Conservation (phyloP, 345 rosid genomes). For the Murraya paniculata region DNA sequence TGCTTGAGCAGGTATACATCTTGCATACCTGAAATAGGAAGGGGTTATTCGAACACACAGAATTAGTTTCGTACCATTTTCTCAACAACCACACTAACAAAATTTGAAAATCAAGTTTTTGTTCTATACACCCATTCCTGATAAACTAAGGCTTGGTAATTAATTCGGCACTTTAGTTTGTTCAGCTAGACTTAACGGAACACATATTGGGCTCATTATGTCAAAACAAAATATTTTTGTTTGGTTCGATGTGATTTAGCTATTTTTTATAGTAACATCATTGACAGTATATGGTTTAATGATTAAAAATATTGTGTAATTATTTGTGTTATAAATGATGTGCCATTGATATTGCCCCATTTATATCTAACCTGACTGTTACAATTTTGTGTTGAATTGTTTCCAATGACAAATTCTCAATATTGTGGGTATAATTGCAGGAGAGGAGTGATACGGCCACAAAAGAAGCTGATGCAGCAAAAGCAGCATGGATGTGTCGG, state of each 20-base stretch:
- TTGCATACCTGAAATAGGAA: background rate
- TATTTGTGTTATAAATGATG: background rate
- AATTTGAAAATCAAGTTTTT: background rate
- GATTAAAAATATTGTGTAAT: background rate
- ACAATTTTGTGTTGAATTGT: background rate
- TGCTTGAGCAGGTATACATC: slow-evolving; percentile 77
- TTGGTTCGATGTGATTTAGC: background rate
- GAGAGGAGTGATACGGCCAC: slow-evolving; percentile 64
- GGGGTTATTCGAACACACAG: background rate
- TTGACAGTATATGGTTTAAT: background rate
- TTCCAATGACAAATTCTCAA: background rate
- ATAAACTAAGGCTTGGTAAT: background rate
- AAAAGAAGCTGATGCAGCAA: slow-evolving; percentile 85
- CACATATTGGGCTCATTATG: background rate
- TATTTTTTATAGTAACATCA: background rate
- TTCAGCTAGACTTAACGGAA: background rate
- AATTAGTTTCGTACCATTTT: background rate
- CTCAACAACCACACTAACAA: background rate
- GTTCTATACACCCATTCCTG: background rate
- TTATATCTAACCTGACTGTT: too few relatives aligned
- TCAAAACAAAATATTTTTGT: background rate
- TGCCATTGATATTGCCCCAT: background rate
- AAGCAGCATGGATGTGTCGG: slow-evolving; percentile 82
- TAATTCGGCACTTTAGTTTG: background rate
- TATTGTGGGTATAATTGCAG: slow-evolving; percentile 34